Evolutionary conservation across 1,284 basidiomycete species (phyloP), one percentile per base, ranked within the genome.

Genomic region (Coriolopsis trogii): DNA sequence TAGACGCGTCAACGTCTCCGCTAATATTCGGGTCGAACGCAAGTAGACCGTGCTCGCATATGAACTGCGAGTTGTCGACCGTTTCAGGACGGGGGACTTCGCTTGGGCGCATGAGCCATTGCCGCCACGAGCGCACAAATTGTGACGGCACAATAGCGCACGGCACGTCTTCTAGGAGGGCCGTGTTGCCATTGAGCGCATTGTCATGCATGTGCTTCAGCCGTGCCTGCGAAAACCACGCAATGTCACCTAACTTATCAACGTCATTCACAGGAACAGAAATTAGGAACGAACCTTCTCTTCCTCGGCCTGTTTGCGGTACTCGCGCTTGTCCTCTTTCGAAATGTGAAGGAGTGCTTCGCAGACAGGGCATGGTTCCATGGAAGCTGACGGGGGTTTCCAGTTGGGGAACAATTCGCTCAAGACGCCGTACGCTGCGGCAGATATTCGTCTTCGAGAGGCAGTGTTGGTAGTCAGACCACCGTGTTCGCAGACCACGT

Each of bases 401-500:
- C 87, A 91, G n/a, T 70, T 64, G 0, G 86, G 84, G 67, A 84
- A 91, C 34, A 87, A 48, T 1, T 64, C 67, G 56, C 73, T 71
- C 20, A 93, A 69, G n/a, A 89, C 61, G 18, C 70, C 58, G 52
- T 73, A 76, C 21, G 84, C 87, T 87, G 81, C 70, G 23, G 56
- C 60, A 31, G 86, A 84, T 65, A 93, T 85, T 41, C 76, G 81
- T 45, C 77, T 73, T 28, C 89, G 81, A 53, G 71, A 73, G 29
- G 76, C 75, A 1, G 69, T 64, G 61, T 82, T 84, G 10, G 81
- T 74, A 15, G 78, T 75, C 42, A 91, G 66, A 2, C 68, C 70
- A 26, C 77, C 83, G 59, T 93, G 91, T 60, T 86, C 83, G 65
- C 90, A 93, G 9, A 69, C 65, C 41, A 91, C 84, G 62, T 93